These are phyloP conservation scores for Apophysomyces trapeziformis DNA, from an alignment of 371 early-diverging fungal genomes.

Conservation along the genomic window DNA sequence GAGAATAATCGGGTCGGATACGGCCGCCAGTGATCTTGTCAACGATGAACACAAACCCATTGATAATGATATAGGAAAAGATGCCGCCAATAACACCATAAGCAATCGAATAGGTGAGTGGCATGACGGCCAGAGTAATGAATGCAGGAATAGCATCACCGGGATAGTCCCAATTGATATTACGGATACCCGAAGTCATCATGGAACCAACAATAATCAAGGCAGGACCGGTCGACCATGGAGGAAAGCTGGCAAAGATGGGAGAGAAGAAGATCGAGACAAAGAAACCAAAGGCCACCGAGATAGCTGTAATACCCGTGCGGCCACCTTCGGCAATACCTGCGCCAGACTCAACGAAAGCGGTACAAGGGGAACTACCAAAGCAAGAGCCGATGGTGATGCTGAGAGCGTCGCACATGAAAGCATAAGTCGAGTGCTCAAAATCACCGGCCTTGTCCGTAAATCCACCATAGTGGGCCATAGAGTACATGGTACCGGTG, in stretches of 20 bases:
- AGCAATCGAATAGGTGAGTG: constrained; percentile 75
- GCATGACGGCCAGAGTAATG: constrained; percentile 76
- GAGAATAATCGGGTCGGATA: constrained; percentile 52
- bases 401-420: constrained; percentile 70
- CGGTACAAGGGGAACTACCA: constrained; percentile 78
- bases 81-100: constrained; percentile 75
- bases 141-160: constrained; percentile 82
- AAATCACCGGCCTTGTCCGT: constrained; percentile 76
- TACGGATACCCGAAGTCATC: constrained; percentile 72
- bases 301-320: constrained; percentile 76
- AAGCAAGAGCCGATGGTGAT: constrained; percentile 72
- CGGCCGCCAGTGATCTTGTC: constrained; percentile 55
- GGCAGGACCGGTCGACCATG: constrained; percentile 84
- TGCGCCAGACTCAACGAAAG: constrained; percentile 80
- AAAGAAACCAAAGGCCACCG: constrained; percentile 71
- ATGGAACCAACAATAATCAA: constrained; percentile 79
- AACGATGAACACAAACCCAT: constrained; percentile 52
- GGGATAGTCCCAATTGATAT: constrained; percentile 79
- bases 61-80: constrained; percentile 61
- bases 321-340: constrained; percentile 83
- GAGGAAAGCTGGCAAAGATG: constrained; percentile 83
- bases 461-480: constrained; percentile 84
- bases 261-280: constrained; percentile 81
- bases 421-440: constrained; percentile 75
- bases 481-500: constrained; percentile 79